phyloP scores from a whole-genome alignment of 164 flowering plant species.

The Annona cherimola region DNA sequence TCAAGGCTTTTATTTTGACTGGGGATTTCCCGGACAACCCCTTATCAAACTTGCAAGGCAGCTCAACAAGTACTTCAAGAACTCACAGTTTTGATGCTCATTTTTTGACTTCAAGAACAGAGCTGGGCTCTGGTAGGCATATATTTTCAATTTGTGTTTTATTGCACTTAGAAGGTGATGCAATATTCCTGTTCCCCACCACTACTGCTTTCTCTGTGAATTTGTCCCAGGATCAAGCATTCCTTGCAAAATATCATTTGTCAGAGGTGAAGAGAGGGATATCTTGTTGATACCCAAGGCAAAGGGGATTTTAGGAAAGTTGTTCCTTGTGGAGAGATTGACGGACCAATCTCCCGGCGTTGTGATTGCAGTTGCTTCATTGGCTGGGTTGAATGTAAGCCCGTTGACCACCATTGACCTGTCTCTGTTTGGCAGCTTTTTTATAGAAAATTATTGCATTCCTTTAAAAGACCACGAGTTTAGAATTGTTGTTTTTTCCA shows the following conservation, averaged over 20 bases:
- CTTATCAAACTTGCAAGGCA: conserved; percentile 16
- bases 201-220: conserved; percentile 1
- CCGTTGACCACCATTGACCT: not conserved
- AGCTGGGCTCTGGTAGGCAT: conserved; percentile 41
- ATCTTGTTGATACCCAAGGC: conserved; percentile 42
- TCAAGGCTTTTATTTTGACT: conserved; percentile 32
- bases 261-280: conserved; percentile 37
- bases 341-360: conserved; percentile 40
- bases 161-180: not conserved
- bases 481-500: not conserved
- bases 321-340: conserved; percentile 54
- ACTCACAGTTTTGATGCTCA: conserved; percentile 29
- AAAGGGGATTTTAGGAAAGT: conserved; percentile 40
- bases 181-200: not conserved
- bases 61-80: conserved; percentile 18
- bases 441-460: not conserved
- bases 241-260: conserved; percentile 53
- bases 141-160: not conserved
- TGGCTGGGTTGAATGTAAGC: conserved; percentile 58
- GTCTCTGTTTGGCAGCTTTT: not conserved
- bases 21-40: conserved; percentile 32
- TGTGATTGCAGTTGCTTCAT: conserved; percentile 55
- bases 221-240: conserved; percentile 35
- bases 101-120: conserved; percentile 46
- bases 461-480: not conserved